These are phyloP conservation scores for Botryotinia globosa DNA, from an alignment of 2,329 filamentous ascomycete genomes.

Conservation along the genomic window DNA sequence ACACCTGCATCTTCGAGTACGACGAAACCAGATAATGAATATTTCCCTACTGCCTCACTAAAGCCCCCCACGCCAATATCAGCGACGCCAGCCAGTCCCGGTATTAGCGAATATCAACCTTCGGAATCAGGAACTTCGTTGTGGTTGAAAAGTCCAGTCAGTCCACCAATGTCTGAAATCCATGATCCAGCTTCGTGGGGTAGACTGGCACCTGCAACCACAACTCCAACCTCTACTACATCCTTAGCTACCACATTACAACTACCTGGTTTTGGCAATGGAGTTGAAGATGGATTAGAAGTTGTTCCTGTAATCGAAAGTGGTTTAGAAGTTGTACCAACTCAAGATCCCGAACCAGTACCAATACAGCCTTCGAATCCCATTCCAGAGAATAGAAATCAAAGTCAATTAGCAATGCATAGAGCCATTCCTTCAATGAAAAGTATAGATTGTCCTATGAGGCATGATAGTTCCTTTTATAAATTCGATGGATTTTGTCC, in stretches of 20 bases:
- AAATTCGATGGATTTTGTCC: conserved; percentile 38
- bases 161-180: conserved; percentile 13
- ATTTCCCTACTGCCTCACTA: background rate
- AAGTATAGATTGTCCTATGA: conserved; percentile 33
- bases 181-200: conserved; percentile 13
- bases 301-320: conserved; percentile 23
- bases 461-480: conserved; percentile 36
- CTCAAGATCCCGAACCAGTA: conserved; percentile 1
- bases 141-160: conserved; percentile 19
- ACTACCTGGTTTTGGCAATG: conserved; percentile 29
- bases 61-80: conserved; percentile 13
- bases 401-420: conserved; percentile 22
- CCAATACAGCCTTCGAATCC: background rate
- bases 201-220: conserved; percentile 5
- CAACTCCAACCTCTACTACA: background rate
- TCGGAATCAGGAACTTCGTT: conserved; percentile 7
- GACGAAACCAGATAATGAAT: conserved; percentile 12
- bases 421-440: conserved; percentile 29
- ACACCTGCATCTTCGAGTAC: conserved; percentile 9
- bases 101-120: conserved; percentile 20
- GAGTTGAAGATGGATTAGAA: conserved; percentile 33
- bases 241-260: conserved; percentile 28
- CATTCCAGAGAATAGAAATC: conserved; percentile 5
- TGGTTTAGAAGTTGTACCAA: conserved; percentile 18
- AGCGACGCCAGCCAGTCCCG: conserved; percentile 1